Conservation (phyloP, 352 stramenopile species). For the Pythium rishiriense region DNA sequence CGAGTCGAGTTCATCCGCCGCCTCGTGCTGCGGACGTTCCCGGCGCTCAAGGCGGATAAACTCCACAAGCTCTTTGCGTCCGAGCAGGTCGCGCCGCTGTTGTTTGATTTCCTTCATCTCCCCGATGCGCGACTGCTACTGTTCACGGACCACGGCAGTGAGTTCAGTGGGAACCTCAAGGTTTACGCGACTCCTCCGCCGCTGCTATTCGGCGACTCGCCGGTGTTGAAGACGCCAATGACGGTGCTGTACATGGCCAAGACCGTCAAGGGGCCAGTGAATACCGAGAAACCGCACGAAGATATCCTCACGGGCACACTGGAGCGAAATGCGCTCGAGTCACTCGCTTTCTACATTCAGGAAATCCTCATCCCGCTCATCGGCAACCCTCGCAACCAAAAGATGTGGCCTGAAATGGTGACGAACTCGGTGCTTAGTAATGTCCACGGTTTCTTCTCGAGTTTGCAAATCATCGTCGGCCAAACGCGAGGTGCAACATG, state of each 20-base stretch:
- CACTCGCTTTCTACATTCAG: slow-evolving; percentile 66
- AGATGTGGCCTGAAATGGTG: slow-evolving; percentile 81
- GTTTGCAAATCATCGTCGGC: slow-evolving; percentile 86
- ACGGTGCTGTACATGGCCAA: slow-evolving; percentile 82
- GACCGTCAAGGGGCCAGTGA: slow-evolving; percentile 62
- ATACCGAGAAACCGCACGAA: slow-evolving; percentile 56
- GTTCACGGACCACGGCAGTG: slow-evolving; percentile 70
- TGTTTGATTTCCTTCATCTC: slow-evolving; percentile 79
- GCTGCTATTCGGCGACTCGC: slow-evolving; percentile 40
- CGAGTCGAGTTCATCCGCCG: slow-evolving; percentile 67
- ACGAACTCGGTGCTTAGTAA: slow-evolving; percentile 77
- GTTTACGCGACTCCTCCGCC: slow-evolving; percentile 65
- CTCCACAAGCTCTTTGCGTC: slow-evolving; percentile 65
- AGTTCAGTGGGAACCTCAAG: slow-evolving; percentile 48
- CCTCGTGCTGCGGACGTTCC: slow-evolving; percentile 68
- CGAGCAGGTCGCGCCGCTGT: slow-evolving; percentile 48
- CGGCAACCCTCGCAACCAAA: slow-evolving; percentile 77
- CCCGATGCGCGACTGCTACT: slow-evolving; percentile 59
- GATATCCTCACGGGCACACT: slow-evolving; percentile 76
- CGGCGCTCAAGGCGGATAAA: slow-evolving; percentile 53
- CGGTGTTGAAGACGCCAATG: slow-evolving; percentile 31
- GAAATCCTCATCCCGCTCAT: slow-evolving; percentile 78
- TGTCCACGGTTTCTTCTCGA: slow-evolving; percentile 79
- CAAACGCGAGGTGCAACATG: slow-evolving; percentile 83
- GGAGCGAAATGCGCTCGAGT: slow-evolving; percentile 76